Evolutionary conservation across 2,329 filamentous ascomycete genomes (phyloP), one percentile per base, ranked within the genome.

Genomic region (Paramyrothecium roridum): DNA sequence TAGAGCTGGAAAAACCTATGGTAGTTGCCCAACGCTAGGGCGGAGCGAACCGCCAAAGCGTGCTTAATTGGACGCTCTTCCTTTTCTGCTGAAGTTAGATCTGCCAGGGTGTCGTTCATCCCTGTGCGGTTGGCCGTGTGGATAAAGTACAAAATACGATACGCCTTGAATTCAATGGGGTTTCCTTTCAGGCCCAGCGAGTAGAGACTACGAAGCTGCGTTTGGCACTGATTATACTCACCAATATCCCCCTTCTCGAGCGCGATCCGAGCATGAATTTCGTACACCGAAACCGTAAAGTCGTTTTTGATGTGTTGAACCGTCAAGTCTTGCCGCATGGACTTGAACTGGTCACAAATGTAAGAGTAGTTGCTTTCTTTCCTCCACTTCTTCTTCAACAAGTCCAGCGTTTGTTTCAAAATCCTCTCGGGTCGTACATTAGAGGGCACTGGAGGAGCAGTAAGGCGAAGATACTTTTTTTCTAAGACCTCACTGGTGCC

Each of bases 141-240:
- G 76, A 99, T 95, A 80, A 96, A 96, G 84, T 99, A 99, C 72
- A 99, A 83, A 77, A 99, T 97, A 84, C 95, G 93, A 81, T 99
- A 99, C 61, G 93, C 95, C 84, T 95, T 95, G 78, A 99, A 99
- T 76, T 99, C 95, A 77, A 90, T 87, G 70, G 90, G 86, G 74
- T 93, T 92, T 67, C 93, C 95, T 70, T 91, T 91, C 71, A 96
- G 79, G 63, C 90, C 89, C 77, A 91, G 85, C 73, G 85, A 85
- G 76, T 99, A 98, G 67, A 99, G 80, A 62, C 89, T 91, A 74
- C 91, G 91, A 70, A 99, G 82, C 79, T 99, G 95, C 68, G 95
- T 98, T 80, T 99, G 95, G 76, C 95, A 99, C 83, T 99, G 95
- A 80, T 99, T 99, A 95, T 99, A 99, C 95, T 99, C 95, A 99